Base-by-base conservation (phyloP, 2,329 filamentous ascomycete genomes). In the Sporothrix humicola region DNA sequence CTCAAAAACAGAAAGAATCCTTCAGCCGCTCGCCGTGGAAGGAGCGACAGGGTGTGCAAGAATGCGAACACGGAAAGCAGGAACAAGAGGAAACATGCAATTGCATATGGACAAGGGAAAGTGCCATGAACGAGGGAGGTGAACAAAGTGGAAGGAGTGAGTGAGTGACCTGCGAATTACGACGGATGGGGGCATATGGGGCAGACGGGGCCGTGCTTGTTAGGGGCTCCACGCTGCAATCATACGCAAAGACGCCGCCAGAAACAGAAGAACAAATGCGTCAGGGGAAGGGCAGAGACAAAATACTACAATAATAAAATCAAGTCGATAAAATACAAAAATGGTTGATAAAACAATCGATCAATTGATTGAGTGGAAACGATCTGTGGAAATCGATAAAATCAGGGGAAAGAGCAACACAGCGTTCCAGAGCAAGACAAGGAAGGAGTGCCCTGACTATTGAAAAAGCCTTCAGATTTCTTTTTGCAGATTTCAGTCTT, bases 141-240 rank as follows among this genome's bases (percentile, higher is more conserved):
- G 31, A 37, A 37, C 31, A 37, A 37, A 37, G 31, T 37, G 48
- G 48, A 52, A 17, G 61, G 61, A 66, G 61, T 26, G 48, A 42
- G 42, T 15, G 17, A 69, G 50, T 23, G 50, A 15, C 42, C 37
- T 68, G 44, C 23, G 44, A 52, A 50, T 48, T 37, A 68, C 63
- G 46, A 56, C 26, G 66, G 31, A 54, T 69, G 66, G 61, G 31
- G 23, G 56, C 20, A 37, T 61, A 56, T 56, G 52, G 46, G 65
- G 65, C 65, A 15, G 50, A 69, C 15, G 66, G 66, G 66, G 66
- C 66, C 46, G 48, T 17, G 48, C 66, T 69, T 48, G 46, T 42
- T 69, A 58, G 52, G 68, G 50, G 68, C 68, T 70, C 68, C 68
- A 70, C 68, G 68, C 66, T 54, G 48, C 37, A 70, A 69, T 69